These are phyloP conservation scores for Peronosclerospora sorghi DNA, from an alignment of 352 stramenopile genomes.

Conservation along the genomic window DNA sequence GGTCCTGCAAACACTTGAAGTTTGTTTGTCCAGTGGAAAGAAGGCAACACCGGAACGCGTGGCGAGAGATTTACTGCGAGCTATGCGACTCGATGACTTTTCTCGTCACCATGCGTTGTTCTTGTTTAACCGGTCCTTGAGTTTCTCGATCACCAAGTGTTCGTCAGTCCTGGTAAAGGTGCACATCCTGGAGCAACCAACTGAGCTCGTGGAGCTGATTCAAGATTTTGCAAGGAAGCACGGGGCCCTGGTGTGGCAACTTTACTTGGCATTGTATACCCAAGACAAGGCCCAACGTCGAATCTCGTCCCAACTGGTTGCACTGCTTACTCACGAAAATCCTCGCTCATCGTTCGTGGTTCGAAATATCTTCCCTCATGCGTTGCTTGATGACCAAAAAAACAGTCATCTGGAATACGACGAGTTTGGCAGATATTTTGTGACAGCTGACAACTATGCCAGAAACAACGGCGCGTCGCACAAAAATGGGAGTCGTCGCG, in stretches of 20 bases:
- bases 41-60: constrained; percentile 76
- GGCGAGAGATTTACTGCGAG: constrained; percentile 53
- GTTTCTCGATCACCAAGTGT: constrained; percentile 77
- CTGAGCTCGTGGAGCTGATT: constrained; percentile 78
- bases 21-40: constrained; percentile 78
- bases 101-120: constrained; percentile 79
- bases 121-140: constrained; percentile 76
- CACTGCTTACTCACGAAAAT: constrained; percentile 79
- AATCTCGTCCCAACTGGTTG: constrained; percentile 80
- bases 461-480: constrained; percentile 31
- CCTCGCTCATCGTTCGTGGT: constrained; percentile 72
- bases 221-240: constrained; percentile 82
- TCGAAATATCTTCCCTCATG: constrained; percentile 75
- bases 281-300: constrained; percentile 78
- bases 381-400: constrained; percentile 68
- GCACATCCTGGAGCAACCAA: constrained; percentile 77
- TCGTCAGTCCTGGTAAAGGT: constrained; percentile 83
- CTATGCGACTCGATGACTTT: constrained; percentile 82
- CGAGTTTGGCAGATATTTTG: constrained; percentile 68
- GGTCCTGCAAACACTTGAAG: constrained; percentile 73
- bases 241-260: constrained; percentile 68
- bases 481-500: constrained; percentile 34
- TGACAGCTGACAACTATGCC: constrained; percentile 34
- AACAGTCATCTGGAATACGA: constrained; percentile 70
- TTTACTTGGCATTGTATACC: constrained; percentile 71